These are phyloP conservation scores for Diplodia seriata DNA, from an alignment of 2,329 filamentous ascomycete species.

Conservation along the genomic window DNA sequence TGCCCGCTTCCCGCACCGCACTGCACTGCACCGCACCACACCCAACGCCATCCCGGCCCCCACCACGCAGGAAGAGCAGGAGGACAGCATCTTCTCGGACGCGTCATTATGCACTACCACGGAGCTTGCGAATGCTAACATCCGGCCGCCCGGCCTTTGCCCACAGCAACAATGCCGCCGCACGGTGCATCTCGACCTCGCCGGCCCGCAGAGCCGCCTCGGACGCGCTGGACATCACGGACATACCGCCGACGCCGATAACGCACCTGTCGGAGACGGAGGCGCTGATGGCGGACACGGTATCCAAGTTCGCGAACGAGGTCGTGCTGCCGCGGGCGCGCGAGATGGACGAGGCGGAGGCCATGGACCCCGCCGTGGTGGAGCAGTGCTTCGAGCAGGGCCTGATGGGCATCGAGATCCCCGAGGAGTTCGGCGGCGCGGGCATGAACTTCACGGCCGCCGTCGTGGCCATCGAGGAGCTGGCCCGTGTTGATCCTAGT, in stretches of 20 bases:
- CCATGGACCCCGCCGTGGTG: slow-evolving; percentile 86
- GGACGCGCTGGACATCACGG: slow-evolving; percentile 66
- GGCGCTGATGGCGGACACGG: slow-evolving; percentile 84
- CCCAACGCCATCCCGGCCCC: background rate
- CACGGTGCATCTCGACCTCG: slow-evolving; percentile 52
- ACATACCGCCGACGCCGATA: slow-evolving; percentile 89
- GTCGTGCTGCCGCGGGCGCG: slow-evolving; percentile 88
- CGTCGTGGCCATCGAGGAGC: slow-evolving; percentile 95
- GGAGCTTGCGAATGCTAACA: slow-evolving; percentile 22
- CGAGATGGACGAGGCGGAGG: slow-evolving; percentile 96
- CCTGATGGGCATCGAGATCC: slow-evolving; percentile 96
- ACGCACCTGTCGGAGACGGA: slow-evolving; percentile 91
- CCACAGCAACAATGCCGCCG: slow-evolving; percentile 24
- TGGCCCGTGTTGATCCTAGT: slow-evolving; percentile 90
- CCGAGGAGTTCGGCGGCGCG: slow-evolving; percentile 93
- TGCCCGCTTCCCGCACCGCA: background rate
- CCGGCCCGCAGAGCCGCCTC: too few relatives aligned
- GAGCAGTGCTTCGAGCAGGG: slow-evolving; percentile 97
- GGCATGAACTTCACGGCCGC: slow-evolving; percentile 99
- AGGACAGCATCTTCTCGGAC: background rate
- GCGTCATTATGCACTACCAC: slow-evolving; percentile 1
- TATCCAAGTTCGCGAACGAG: slow-evolving; percentile 89
- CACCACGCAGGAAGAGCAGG: background rate
- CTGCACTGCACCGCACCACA: background rate
- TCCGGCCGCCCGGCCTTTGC: background rate